These are phyloP conservation scores for Exophiala sp. DNA, from an alignment of 2,329 filamentous ascomycete genomes.

Conservation along the genomic window DNA sequence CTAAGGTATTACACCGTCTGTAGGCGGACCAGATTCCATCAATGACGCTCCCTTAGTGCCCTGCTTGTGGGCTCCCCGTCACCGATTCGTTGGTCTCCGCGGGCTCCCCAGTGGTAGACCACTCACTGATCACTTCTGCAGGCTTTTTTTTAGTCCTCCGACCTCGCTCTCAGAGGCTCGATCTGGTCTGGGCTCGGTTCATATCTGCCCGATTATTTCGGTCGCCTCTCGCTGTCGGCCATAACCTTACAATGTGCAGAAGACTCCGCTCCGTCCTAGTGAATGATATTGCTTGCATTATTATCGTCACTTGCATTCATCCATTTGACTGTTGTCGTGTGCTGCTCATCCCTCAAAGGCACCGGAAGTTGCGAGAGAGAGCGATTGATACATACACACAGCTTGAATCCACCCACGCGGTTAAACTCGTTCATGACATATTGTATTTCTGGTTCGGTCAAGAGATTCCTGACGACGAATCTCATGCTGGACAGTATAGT, in stretches of 20 bases:
- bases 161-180: conserved; percentile 5
- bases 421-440: no score
- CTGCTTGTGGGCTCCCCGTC: no score
- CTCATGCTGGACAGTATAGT: no score
- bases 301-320: no score
- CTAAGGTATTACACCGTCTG: neutral
- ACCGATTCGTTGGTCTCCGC: conserved; percentile 6
- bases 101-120: neutral
- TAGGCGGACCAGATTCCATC: neutral
- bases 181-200: conserved; percentile 10
- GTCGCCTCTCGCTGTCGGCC: neutral
- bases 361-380: no score
- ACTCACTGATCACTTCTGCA: neutral
- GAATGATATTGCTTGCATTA: no score
- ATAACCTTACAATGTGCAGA: neutral
- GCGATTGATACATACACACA: no score
- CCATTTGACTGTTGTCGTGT: no score
- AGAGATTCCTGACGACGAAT: conserved; percentile 1
- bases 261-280: neutral
- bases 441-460: neutral
- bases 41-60: conserved; percentile 4
- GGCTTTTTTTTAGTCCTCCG: neutral
- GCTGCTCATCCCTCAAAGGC: no score
- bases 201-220: neutral
- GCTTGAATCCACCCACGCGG: no score